Conservation (phyloP, 345 rosid genomes). For the Angophora floribunda region DNA sequence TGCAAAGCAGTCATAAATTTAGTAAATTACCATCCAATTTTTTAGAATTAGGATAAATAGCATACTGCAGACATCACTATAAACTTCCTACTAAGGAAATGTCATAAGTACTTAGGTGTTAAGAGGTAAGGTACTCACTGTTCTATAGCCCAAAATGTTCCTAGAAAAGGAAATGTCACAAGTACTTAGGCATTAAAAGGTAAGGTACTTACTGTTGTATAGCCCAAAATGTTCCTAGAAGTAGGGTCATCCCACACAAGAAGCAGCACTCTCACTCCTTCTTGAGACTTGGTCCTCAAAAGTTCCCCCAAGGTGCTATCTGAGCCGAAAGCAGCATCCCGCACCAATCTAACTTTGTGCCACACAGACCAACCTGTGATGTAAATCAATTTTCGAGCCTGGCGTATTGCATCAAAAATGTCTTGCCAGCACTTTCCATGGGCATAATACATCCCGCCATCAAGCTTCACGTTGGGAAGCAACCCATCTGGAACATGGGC, state of each 20-base stretch:
- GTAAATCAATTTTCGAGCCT: slow-evolving; percentile 73
- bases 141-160: too few species aligned
- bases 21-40: background rate
- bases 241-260: slow-evolving; percentile 98
- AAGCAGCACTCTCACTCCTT: slow-evolving; percentile 95
- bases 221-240: slow-evolving; percentile 83
- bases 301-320: slow-evolving; percentile 65
- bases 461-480: slow-evolving; percentile 59
- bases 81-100: background rate
- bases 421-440: slow-evolving; percentile 92
- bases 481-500: slow-evolving; percentile 85
- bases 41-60: background rate
- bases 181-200: background rate
- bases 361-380: slow-evolving; percentile 98
- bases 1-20: background rate
- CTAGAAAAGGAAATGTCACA: background rate
- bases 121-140: slow-evolving; percentile 30
- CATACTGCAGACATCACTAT: background rate
- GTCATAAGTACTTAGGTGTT: background rate
- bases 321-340: slow-evolving; percentile 45
- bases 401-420: slow-evolving; percentile 75
- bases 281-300: slow-evolving; percentile 75
- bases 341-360: slow-evolving; percentile 67
- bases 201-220: slow-evolving; percentile 52
- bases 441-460: slow-evolving; percentile 48